Conservation (phyloP, 208 protist genomes). For the Wallacemonas sp. region DNA sequence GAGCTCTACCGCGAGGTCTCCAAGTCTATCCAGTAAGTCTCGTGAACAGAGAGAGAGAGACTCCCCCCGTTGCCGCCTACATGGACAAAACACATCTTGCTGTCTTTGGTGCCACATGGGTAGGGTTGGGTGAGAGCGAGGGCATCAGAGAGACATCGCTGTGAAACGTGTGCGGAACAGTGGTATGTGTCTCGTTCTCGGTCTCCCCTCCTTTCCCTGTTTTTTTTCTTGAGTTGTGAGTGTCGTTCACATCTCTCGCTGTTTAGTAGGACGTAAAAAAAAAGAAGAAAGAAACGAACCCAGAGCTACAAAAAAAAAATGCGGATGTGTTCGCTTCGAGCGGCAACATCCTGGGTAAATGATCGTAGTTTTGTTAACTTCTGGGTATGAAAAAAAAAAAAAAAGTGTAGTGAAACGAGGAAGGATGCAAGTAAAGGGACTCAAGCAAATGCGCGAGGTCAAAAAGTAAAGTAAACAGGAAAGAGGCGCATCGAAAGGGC, state of each 20-base stretch:
- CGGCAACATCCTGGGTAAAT: background rate
- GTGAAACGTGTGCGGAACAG: too few relatives aligned
- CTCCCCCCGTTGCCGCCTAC: too few relatives aligned
- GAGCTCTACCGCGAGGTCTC: conserved; percentile 72
- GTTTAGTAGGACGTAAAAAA: conserved; percentile 15
- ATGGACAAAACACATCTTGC: too few relatives aligned
- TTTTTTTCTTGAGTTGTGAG: conserved; percentile 16
- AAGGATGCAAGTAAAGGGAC: background rate
- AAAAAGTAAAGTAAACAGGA: conserved; percentile 2
- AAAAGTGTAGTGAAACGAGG: conserved; percentile 2
- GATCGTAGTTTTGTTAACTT: conserved; percentile 23
- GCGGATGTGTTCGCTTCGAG: background rate
- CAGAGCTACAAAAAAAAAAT: background rate
- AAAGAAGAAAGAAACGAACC: background rate
- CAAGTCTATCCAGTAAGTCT: conserved; percentile 52
- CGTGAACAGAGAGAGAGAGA: background rate
- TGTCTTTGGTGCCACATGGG: too few relatives aligned
- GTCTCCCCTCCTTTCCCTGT: too few relatives aligned
- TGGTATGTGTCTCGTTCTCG: too few relatives aligned
- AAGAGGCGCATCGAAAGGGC: background rate
- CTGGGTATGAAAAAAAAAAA: conserved; percentile 8
- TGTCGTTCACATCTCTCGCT: background rate
- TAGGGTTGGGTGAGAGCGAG: too few relatives aligned
- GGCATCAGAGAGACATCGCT: too few relatives aligned
- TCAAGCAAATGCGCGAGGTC: background rate